Base-by-base conservation (phyloP, 306 rosid genomes). In the Glycine tomentella region DNA sequence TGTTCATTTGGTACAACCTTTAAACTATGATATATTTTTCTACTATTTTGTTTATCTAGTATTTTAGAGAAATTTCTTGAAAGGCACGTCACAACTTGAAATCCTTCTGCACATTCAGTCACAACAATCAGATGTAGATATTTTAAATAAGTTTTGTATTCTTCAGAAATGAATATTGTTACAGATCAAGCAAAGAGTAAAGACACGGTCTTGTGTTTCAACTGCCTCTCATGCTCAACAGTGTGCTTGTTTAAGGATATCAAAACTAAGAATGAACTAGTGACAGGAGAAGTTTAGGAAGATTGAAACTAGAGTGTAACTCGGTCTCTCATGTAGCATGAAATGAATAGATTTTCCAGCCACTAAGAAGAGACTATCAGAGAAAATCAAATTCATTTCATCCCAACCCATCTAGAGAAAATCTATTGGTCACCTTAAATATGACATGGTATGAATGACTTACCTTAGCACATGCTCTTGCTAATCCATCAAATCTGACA, bases 21-120 rank as follows among this genome's bases (percentile, higher is more conserved):
- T 72, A 55, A 38, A 74, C n/a, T 67, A 68, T 15, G 70, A 49
- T 17, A 72, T 59, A 49, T 20, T 77, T 59, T 64, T 81, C 73
- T 40, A 56, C 17, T 66, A 25, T 70, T 40, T 68, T 8, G 33
- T 57, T 80, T 42, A 52, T 48, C 57, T 25, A 53, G 20, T 11
- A n/a, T 9, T 42, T 57, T 3, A 5, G 17, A 11, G 45, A 58
- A 68, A 5, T n/a, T 79, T 58, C 67, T 59, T 69, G 53, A 56
- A 25, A 69, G 17, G 49, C 34, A 44, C 50, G 76, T 66, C 63
- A 77, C 74, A 63, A n/a, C 8, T 70, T 65, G 65, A 44, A 64
- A 50, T 48, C 36, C 13, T 48, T 58, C 9, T 58, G 66, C 2
- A 36, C 36, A 82, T 17, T 64, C 79, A 58, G 45, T 25, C 77